These are phyloP conservation scores for Lasiodiplodia sp. DNA, from an alignment of 2,329 filamentous ascomycete genomes.

Conservation along the genomic window DNA sequence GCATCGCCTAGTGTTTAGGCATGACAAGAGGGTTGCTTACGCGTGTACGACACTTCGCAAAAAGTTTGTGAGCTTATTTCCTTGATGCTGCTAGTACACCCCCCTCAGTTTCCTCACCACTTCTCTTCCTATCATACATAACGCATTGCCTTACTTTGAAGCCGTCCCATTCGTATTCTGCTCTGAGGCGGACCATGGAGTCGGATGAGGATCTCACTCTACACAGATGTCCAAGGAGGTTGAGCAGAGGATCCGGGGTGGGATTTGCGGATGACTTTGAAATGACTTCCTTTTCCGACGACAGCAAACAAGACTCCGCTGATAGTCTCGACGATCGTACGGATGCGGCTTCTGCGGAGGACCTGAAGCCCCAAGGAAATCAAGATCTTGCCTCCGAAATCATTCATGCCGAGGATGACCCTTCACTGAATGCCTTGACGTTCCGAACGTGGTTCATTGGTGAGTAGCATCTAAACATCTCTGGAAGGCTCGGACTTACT, in stretches of 20 bases:
- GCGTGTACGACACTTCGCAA: background rate
- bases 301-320: background rate
- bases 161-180: no score
- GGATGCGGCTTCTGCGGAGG: background rate
- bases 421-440: conserved; percentile 8
- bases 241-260: conserved; percentile 8
- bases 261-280: conserved; percentile 9
- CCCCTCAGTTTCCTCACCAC: background rate
- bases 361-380: background rate
- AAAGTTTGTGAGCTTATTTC: background rate
- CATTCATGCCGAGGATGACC: conserved; percentile 18
- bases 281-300: background rate
- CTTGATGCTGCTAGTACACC: background rate
- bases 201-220: conserved; percentile 3
- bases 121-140: background rate
- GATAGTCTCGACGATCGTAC: background rate
- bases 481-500: background rate
- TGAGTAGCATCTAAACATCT: background rate
- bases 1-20: background rate
- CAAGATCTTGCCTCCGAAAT: conserved; percentile 14
- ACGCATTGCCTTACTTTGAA: no score
- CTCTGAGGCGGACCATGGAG: background rate
- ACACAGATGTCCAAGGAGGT: conserved; percentile 4
- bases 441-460: conserved; percentile 27
- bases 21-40: background rate